These are phyloP conservation scores for Penicillium canescens DNA, from an alignment of 495 filamentous ascomycete species.

Conservation along the genomic window DNA sequence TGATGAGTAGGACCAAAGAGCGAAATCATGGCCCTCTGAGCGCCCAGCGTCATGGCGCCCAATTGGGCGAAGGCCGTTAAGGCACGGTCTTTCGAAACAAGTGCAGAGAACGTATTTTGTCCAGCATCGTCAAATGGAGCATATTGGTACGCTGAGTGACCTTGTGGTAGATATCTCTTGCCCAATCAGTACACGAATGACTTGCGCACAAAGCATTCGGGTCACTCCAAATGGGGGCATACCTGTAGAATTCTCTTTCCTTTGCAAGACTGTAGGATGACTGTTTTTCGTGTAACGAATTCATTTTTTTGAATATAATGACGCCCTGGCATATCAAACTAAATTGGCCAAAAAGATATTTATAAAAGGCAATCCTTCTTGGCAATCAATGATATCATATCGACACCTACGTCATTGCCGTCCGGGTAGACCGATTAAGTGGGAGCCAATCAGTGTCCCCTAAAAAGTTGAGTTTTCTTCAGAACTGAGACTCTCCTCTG, in stretches of 20 bases:
- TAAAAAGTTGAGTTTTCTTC: too few species aligned
- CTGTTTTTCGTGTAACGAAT: background rate
- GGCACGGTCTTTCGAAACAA: constrained; percentile 49
- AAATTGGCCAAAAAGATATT: too few species aligned
- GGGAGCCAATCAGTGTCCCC: too few species aligned
- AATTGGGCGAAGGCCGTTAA: constrained; percentile 64
- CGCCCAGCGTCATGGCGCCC: constrained; percentile 50
- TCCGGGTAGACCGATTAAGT: too few species aligned
- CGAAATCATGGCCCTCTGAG: constrained; percentile 53
- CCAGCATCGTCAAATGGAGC: constrained; percentile 20
- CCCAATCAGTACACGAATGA: background rate
- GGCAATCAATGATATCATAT: too few species aligned
- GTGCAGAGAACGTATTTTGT: constrained; percentile 7
- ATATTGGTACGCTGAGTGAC: constrained; percentile 12
- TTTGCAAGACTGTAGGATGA: constrained; percentile 3
- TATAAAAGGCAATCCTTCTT: too few species aligned
- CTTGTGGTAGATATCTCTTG: constrained; percentile 18
- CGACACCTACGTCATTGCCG: too few species aligned
- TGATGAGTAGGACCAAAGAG: constrained; percentile 56
- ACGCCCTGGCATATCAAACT: too few species aligned
- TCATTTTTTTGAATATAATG: too few species aligned
- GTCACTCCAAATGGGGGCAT: background rate
- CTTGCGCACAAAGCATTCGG: background rate
- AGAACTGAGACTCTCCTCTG: constrained; percentile 4
- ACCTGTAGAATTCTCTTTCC: constrained; percentile 12